Evolutionary conservation across 805 yeast species (phyloP).

Genomic region (Isabelozyma gotoi): DNA sequence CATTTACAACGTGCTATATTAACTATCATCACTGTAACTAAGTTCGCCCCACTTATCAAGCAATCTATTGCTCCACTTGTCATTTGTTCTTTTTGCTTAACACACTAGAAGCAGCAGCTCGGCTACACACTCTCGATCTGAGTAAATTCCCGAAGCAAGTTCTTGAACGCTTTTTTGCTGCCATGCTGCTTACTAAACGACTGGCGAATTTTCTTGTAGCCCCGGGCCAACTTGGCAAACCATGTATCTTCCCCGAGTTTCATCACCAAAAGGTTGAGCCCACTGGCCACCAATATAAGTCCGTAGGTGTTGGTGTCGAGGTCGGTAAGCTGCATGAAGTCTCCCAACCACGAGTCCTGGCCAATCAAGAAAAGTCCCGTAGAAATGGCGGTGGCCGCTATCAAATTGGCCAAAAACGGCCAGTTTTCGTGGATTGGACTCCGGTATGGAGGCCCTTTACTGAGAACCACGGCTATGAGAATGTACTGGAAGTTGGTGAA

Average conservation of each 20-base stretch:
- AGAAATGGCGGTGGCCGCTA: slow-evolving; percentile 50
- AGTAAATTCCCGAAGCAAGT: slow-evolving; percentile 12
- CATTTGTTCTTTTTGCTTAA: not conserved
- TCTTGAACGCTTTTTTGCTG: slow-evolving; percentile 44
- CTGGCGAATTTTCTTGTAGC: slow-evolving; percentile 27
- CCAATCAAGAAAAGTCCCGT: slow-evolving; percentile 53
- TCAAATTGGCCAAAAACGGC: slow-evolving; percentile 70
- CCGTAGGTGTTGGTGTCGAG: slow-evolving; percentile 44
- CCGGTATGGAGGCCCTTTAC: slow-evolving; percentile 93
- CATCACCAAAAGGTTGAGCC: slow-evolving; percentile 50
- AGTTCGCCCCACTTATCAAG: too few species aligned
- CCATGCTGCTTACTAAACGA: slow-evolving; percentile 21
- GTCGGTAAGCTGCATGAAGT: slow-evolving; percentile 72
- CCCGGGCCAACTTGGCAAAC: slow-evolving; percentile 40
- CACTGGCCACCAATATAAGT: slow-evolving; percentile 47
- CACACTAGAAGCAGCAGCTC: too few species aligned
- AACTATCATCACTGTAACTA: too few species aligned
- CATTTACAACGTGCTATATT: too few species aligned
- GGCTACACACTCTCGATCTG: not conserved
- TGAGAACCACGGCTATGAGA: slow-evolving; percentile 75
- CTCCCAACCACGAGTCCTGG: slow-evolving; percentile 56
- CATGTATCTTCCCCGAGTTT: slow-evolving; percentile 44
- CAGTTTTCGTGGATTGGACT: slow-evolving; percentile 64
- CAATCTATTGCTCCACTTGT: too few species aligned
- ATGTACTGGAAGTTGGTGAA: slow-evolving; percentile 89